Base-by-base conservation (phyloP, 2,329 filamentous ascomycete species). In the Sclerotinia minor region DNA sequence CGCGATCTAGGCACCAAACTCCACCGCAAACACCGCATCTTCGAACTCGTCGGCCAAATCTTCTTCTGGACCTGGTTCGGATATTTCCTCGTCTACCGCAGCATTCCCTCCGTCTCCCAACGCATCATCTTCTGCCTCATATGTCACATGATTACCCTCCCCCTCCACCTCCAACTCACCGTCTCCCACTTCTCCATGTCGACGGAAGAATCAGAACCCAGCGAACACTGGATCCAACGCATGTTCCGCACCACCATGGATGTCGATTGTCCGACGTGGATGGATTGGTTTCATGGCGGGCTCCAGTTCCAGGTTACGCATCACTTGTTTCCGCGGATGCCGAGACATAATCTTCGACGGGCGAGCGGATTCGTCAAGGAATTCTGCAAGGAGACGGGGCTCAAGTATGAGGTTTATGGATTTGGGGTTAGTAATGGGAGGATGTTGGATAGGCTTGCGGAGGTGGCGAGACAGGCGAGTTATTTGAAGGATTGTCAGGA, bases 231-330 rank as follows among this genome's bases (percentile, higher is more conserved):
- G 78, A 87, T 93, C 0, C 92, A 96, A 79, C 91, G 89, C 78
- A 95, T 96, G 89, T 83, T 97, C 55, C 89, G 94, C 72, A 97
- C 93, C 0, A 96, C 93, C 15, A 96, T 97, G 92, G 92, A 96
- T 71, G 88, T 96, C 29, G 92, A 95, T 76, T 96, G 92, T 76
- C 92, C 92, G 0, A 83, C 85, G 13, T 96, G 93, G 92, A 83
- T 96, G 19, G 92, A 96, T 77, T 96, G 93, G 76, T 86, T 96
- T 78, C 92, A 96, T 73, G 92, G 92, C 26, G 93, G 92, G 3
- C 81, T 96, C 69, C 93, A 96, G 78, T 96, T 96, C 79, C 92
- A 96, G 78, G 92, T 89, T 8, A 89, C 96, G 63, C 92, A 96
- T 76, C 92, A 96, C 76, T 80, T 96, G 26, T 96, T 89, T 76